Evolutionary conservation across 106 monocot genomes (phyloP).

Genomic region (Allium sativum): DNA sequence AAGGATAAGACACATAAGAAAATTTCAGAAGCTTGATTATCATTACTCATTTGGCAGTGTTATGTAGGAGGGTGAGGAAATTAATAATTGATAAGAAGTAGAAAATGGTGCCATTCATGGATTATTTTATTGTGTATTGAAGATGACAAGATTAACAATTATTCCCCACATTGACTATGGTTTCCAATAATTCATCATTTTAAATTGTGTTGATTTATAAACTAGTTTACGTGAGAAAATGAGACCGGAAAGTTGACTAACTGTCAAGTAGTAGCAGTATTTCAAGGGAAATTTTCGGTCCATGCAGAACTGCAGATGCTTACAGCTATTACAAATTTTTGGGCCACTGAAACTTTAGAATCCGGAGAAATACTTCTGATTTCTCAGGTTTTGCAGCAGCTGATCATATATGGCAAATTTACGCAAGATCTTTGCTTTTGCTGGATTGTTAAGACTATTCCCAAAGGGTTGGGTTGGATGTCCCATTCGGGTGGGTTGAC

Average conservation of each 20-base stretch:
- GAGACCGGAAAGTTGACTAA: not conserved
- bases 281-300: not conserved
- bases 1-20: slow-evolving; percentile 1
- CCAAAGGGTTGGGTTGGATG: no score
- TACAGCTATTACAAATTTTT: no score
- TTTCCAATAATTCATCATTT: not conserved
- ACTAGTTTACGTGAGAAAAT: slow-evolving; percentile 1
- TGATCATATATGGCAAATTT: no score
- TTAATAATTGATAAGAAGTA: slow-evolving; percentile 1
- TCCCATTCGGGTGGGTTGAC: no score
- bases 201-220: no score
- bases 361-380: no score
- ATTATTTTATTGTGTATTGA: not conserved
- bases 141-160: slow-evolving; percentile 2
- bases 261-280: not conserved
- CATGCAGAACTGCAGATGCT: no score
- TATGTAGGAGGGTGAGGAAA: not conserved
- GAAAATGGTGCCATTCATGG: not conserved
- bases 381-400: no score
- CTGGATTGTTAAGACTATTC: no score
- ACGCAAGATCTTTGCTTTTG: no score
- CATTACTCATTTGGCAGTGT: slow-evolving; percentile 1
- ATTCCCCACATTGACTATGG: slow-evolving; percentile 7
- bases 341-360: no score
- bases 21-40: not conserved